Conservation (phyloP, 2,329 filamentous ascomycete species). For the Plectosphaerella plurivora region DNA sequence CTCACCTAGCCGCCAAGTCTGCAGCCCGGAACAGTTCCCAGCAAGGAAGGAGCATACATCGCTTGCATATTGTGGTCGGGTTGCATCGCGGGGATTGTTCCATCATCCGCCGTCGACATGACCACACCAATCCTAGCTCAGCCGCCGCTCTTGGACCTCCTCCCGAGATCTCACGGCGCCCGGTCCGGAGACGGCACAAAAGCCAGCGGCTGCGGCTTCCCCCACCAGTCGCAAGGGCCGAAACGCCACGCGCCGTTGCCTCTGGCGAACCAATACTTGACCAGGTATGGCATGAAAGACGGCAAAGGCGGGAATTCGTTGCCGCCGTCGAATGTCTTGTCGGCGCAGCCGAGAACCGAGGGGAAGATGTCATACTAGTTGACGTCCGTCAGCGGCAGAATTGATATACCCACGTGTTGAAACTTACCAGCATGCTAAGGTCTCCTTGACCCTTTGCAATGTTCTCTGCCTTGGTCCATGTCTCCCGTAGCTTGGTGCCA, state of each 20-base stretch:
- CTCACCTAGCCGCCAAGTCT: too few species aligned
- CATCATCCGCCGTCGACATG: too few species aligned
- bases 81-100: too few species aligned
- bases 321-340: slow-evolving; percentile 19
- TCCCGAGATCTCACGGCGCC: too few species aligned
- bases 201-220: slow-evolving; percentile 13
- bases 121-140: too few species aligned
- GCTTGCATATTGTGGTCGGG: too few species aligned
- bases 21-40: too few species aligned
- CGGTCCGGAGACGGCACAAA: slow-evolving; percentile 5
- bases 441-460: slow-evolving; percentile 9
- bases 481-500: slow-evolving; percentile 10
- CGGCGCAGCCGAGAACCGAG: slow-evolving; percentile 14
- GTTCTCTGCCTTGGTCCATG: slow-evolving; percentile 11
- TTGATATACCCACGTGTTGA: neutral
- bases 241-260: slow-evolving; percentile 22
- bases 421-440: slow-evolving; percentile 8
- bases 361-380: slow-evolving; percentile 15
- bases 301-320: slow-evolving; percentile 17
- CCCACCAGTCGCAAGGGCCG: slow-evolving; percentile 19
- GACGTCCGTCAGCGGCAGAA: neutral
- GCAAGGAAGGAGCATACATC: too few species aligned
- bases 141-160: too few species aligned
- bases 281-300: slow-evolving; percentile 14
- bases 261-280: slow-evolving; percentile 17